Conservation (phyloP, 345 rosid genomes). For the Melaleuca quinquenervia region DNA sequence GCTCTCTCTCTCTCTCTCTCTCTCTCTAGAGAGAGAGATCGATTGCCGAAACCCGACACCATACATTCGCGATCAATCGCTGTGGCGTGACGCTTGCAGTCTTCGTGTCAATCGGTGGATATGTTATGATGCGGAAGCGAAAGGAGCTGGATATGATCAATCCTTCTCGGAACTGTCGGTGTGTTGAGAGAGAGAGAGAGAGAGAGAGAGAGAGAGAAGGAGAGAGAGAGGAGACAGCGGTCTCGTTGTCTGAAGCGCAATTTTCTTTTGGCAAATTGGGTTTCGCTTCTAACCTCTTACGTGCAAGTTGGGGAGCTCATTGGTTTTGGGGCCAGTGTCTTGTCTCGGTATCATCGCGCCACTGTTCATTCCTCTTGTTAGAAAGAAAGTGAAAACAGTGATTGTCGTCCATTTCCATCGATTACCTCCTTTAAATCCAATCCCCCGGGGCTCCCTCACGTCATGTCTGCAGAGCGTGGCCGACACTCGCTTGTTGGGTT, state of each 20-base stretch:
- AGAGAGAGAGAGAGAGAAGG: neutral
- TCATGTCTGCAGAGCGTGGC: neutral
- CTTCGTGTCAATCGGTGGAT: neutral
- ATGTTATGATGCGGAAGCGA: neutral
- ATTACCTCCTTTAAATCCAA: neutral
- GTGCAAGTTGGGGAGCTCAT: neutral
- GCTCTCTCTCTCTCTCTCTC: neutral
- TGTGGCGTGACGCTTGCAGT: neutral
- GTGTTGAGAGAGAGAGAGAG: neutral
- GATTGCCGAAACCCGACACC: neutral
- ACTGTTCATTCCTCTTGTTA: neutral
- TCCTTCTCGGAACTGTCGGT: neutral
- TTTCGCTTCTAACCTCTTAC: neutral
- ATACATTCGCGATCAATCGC: neutral
- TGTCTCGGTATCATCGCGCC: neutral
- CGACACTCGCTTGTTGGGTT: neutral
- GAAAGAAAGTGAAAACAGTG: neutral
- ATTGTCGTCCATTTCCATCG: neutral
- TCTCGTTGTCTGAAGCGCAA: neutral
- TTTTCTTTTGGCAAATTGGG: neutral
- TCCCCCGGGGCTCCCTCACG: neutral
- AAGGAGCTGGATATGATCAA: neutral
- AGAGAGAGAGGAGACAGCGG: neutral
- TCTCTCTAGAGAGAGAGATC: neutral
- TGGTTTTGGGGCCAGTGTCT: neutral